phyloP scores from a whole-genome alignment of 805 yeast species.

The Novakomyces olei region DNA sequence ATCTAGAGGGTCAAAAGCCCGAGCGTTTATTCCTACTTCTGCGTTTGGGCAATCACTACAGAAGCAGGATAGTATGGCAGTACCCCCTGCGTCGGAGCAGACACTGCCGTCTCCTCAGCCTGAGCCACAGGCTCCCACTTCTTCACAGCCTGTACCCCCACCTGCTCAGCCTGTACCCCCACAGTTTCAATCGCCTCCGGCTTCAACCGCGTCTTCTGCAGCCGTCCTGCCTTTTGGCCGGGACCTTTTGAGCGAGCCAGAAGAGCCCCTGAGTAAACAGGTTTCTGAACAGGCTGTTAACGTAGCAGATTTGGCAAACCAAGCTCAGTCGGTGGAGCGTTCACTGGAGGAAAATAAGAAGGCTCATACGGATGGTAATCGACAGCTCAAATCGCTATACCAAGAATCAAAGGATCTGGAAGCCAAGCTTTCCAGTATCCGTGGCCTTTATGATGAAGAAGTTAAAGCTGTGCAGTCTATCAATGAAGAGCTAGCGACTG shows the following conservation, averaged over 20 bases:
- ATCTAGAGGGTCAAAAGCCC: background rate
- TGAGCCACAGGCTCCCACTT: constrained; percentile 9
- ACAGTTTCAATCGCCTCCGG: too few species aligned
- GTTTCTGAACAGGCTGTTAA: constrained; percentile 56
- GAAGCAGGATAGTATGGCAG: constrained; percentile 27
- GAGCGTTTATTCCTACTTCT: background rate
- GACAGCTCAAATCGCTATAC: background rate
- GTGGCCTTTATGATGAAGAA: constrained; percentile 56
- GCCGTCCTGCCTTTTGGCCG: too few species aligned
- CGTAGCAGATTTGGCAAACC: constrained; percentile 62
- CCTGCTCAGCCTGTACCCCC: too few species aligned
- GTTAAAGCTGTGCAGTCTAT: constrained; percentile 52
- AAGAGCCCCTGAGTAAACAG: constrained; percentile 24
- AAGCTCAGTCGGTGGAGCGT: constrained; percentile 36
- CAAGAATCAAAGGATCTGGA: constrained; percentile 47
- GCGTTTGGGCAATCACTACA: constrained; percentile 47
- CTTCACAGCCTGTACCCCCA: background rate
- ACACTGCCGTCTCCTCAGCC: constrained; percentile 6
- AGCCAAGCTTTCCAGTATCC: constrained; percentile 40
- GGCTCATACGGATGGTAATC: too few species aligned
- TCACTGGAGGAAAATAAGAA: background rate
- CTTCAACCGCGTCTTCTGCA: too few species aligned
- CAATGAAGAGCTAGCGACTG: constrained; percentile 35
- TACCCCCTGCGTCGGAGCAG: background rate
- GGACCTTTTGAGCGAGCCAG: too few species aligned